Evolutionary conservation across 192 early-diverging fungal genomes (phyloP).

Genomic region (Coemansia sp.): DNA sequence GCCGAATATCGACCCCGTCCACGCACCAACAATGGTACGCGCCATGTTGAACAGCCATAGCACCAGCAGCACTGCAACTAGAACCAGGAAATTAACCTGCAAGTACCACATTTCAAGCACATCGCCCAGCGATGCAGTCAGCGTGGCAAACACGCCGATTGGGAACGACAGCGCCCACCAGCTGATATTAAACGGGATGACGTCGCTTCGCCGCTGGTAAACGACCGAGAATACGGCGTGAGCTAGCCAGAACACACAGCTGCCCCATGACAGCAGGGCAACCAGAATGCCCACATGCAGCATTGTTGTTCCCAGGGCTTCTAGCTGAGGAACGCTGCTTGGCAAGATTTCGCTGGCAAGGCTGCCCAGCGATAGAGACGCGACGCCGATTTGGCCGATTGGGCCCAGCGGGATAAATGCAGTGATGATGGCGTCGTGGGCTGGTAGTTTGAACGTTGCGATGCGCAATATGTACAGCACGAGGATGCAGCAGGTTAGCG

Average conservation of each 20-base stretch:
- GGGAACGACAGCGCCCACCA: slow-evolving; percentile 56
- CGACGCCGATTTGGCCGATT: slow-evolving; percentile 43
- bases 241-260: slow-evolving; percentile 22
- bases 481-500: slow-evolving; percentile 40
- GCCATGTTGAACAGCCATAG: slow-evolving; percentile 40
- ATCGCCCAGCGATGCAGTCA: slow-evolving; percentile 18
- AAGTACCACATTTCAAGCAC: slow-evolving; percentile 18
- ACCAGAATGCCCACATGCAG: slow-evolving; percentile 12
- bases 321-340: background rate
- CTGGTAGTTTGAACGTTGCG: slow-evolving; percentile 43
- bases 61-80: slow-evolving; percentile 12
- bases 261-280: slow-evolving; percentile 47
- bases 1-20: slow-evolving; percentile 33
- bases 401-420: slow-evolving; percentile 55
- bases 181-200: slow-evolving; percentile 51
- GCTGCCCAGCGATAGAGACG: slow-evolving; percentile 10
- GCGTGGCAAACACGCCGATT: slow-evolving; percentile 41
- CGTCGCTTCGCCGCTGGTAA: slow-evolving; percentile 10
- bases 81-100: slow-evolving; percentile 7
- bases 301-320: slow-evolving; percentile 9
- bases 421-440: slow-evolving; percentile 40
- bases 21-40: slow-evolving; percentile 28
- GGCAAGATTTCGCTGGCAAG: slow-evolving; percentile 8
- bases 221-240: slow-evolving; percentile 37
- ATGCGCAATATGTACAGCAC: slow-evolving; percentile 47